Base-by-base conservation (phyloP, 2,329 filamentous ascomycete species). In the Amesomyces nigricolor region DNA sequence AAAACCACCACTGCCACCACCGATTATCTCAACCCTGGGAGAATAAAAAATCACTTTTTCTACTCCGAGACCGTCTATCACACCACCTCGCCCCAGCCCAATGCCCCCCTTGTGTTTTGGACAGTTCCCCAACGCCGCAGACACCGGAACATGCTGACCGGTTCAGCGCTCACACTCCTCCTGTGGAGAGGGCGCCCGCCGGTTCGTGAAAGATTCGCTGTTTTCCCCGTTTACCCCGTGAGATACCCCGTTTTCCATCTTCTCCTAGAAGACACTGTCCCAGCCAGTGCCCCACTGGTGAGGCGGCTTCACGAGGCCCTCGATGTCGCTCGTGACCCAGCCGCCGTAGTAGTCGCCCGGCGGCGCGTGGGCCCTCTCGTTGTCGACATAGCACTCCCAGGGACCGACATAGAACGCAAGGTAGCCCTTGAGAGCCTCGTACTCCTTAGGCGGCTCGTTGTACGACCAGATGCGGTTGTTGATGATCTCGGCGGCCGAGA, bases 291-390 rank as follows among this genome's bases (percentile, higher is more conserved):
- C 73, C 74, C 53, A 68, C 67, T 44, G 65, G 65, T 11, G 58
- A 45, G 57, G 50, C 1, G 72, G 73, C 66, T 76, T 76, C 56
- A 75, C 70, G 46, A 76, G 73, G 30, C 80, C 78, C 61, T 78
- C 77, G 58, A 85, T 75, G 55, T 85, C 81, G 58, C 75, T 77
- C 47, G 80, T 84, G 58, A 81, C 78, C 81, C 82, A 86, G 2
- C 82, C 82, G 22, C 82, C 82, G 67, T 84, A 85, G 60, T 83
- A 85, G 61, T 85, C 81, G 7, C 80, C 80, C 14, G 78, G 79
- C 69, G 84, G 80, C 39, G 80, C 71, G 66, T 78, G 72, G 17
- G 83, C 82, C 63, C 73, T 73, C 66, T 85, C 81, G 9, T 80
- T 80, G 65, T 85, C 80, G 4, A 83, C 81, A 66, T 74, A 81